Base-by-base conservation (phyloP, 257 asterid species). In the Jasminum sambac region DNA sequence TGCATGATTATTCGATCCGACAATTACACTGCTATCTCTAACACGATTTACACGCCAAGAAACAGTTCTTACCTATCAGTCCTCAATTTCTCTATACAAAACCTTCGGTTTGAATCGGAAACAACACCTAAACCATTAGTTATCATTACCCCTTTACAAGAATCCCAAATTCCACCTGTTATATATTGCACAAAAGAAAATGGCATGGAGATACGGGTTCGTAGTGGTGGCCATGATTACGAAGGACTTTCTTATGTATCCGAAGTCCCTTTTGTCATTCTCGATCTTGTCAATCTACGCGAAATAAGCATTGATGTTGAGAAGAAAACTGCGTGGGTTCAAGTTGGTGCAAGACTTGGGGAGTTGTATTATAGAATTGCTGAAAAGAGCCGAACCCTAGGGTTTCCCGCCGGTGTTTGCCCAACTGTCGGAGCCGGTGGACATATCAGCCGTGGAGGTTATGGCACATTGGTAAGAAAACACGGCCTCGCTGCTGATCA, bases 141-240 rank as follows among this genome's bases (percentile, higher is more conserved):
- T 44, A 81, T 81, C 9, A 30, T 81, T 8, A 78, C 83, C 5
- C 81, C 85, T 0, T 11, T 64, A 3, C 38, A 78, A 3, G 82
- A 79, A 61, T 76, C 80, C 69, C 80, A 82, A 21, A 43, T 82
- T 75, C 80, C 76, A 0, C 62, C 78, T 2, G 30, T 68, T 69
- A 25, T 79, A 5, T 6, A 46, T 2, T 79, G 84, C 4, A 78
- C 82, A 19, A 76, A 79, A 65, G 62, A 72, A 2, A 38, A 30
- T 5, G 78, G 58, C 38, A 59, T 76, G 66, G 59, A 82, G 25
- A 73, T 82, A 10, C 71, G 81, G 39, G 72, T 59, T 1, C 74
- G 84, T 24, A 82, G 87, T 11, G 87, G 87, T 0, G 87, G 87
- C 14, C 86, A 82, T 26, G 86, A 82, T 40, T 64, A 63, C n/a